phyloP scores from a whole-genome alignment of 2,329 filamentous ascomycete genomes.

The Raffaelea albimanens region DNA sequence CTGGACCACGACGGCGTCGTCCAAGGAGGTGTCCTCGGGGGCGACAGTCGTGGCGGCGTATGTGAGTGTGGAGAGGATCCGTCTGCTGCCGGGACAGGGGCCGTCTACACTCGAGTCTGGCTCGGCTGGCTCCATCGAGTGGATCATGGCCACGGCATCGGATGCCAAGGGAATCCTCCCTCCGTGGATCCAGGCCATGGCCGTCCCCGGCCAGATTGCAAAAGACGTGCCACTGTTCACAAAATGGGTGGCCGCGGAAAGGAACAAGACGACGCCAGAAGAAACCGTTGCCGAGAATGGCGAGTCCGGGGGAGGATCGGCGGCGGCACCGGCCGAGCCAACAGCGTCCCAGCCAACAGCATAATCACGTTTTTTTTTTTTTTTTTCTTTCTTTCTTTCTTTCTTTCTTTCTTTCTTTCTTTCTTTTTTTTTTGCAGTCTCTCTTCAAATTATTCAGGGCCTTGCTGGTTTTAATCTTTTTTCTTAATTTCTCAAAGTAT shows the following conservation, averaged over 20 bases:
- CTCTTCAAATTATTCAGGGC: too few relatives aligned
- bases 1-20: slow-evolving; percentile 17
- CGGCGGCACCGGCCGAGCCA: not conserved
- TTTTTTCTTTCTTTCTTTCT: slow-evolving; percentile 1
- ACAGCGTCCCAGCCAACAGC: not conserved
- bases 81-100: slow-evolving; percentile 31
- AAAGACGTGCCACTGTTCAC: slow-evolving; percentile 66
- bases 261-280: slow-evolving; percentile 12
- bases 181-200: slow-evolving; percentile 54
- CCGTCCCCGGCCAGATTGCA: slow-evolving; percentile 51
- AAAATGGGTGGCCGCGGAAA: slow-evolving; percentile 45
- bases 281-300: not conserved
- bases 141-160: slow-evolving; percentile 70
- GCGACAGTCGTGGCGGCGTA: slow-evolving; percentile 48
- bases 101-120: slow-evolving; percentile 15
- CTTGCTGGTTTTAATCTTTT: too few relatives aligned
- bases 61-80: slow-evolving; percentile 54
- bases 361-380: not conserved
- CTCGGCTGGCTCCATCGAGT: slow-evolving; percentile 45
- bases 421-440: not conserved
- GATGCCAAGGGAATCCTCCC: slow-evolving; percentile 61
- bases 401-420: not conserved
- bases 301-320: not conserved
- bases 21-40: slow-evolving; percentile 12
- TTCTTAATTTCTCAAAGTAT: too few relatives aligned